Base-by-base conservation (phyloP, 2,329 filamentous ascomycete genomes). In the Ceratocystis albifundus region DNA sequence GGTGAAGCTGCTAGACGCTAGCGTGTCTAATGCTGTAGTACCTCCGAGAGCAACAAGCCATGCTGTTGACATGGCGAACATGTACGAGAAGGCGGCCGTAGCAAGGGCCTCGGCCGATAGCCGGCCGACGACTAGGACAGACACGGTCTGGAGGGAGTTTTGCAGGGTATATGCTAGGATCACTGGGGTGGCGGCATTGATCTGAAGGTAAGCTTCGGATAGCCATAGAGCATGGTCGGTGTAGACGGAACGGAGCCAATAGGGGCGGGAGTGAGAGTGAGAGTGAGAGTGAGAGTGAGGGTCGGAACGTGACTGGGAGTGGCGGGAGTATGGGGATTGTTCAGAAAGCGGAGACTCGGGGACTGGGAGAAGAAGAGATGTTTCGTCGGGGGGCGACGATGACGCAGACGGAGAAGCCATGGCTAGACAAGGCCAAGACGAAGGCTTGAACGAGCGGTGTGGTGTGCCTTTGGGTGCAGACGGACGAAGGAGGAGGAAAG, bases 31-130 rank as follows among this genome's bases (percentile, higher is more conserved):
- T 0, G 90, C 90, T 0, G 89, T 96, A 0, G 89, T 92, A 6
- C 90, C 90, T 32, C 90, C 90, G 3, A 96, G 81, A 0, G 87
- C 90, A 68, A 96, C 88, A 46, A 96, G 81, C 90, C 90, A 95
- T 0, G 86, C 90, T 0, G 89, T 90, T 25, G 88, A 86, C 88
- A 93, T 91, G 65, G 90, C 90, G 71, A 96, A 96, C 90, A 96
- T 96, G 78, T 94, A 93, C 1, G 88, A 89, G 72, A 96, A 96
- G 0, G 90, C 90, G 0, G 89, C 87, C 0, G 88, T 89, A 0
- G 90, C 89, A 5, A 96, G 77, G 1, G 90, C 85, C 74, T 94
- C 88, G 0, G 90, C 87, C 0, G 88, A 92, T 0, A 90, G 77
- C 2, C 89, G 85, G 8, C 90, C 90, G 2, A 90, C 89, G 46